A percentile compares a stretch with the other conserved stretches of the same genome.
These are phyloP conservation scores for Casuarina cunninghamiana DNA, from an alignment of 306 rosid genomes.

Conservation along the genomic window DNA sequence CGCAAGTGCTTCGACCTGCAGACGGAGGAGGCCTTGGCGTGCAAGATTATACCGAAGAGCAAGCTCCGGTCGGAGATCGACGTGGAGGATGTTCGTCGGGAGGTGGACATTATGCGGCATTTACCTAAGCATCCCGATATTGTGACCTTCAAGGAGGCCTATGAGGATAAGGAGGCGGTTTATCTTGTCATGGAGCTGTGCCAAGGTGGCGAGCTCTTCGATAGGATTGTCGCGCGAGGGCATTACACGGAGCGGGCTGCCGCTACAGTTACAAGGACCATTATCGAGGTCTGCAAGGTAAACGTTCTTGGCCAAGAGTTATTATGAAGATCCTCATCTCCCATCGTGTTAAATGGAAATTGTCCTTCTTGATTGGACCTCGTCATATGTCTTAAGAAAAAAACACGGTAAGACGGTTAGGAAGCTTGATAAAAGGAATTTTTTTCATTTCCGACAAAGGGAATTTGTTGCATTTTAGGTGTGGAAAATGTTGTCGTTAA, in stretches of 20 bases:
- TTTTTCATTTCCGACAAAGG: too few relatives aligned
- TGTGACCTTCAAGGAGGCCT: slow-evolving; percentile 75
- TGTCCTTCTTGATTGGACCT: background rate
- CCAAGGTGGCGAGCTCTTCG: slow-evolving; percentile 91
- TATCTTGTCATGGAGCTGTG: slow-evolving; percentile 93
- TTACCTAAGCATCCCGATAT: slow-evolving; percentile 80
- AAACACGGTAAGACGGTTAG: background rate
- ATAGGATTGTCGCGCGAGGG: slow-evolving; percentile 72
- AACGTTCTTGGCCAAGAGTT: too few relatives aligned
- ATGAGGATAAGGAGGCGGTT: slow-evolving; percentile 77
- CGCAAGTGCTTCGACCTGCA: slow-evolving; percentile 39
- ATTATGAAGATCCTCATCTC: background rate
- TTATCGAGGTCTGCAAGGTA: slow-evolving; percentile 88
- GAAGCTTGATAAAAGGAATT: too few relatives aligned
- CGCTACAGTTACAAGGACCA: slow-evolving; percentile 65
- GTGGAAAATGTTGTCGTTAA: too few relatives aligned
- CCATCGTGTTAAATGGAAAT: background rate
- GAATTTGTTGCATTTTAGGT: too few relatives aligned
- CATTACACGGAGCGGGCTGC: slow-evolving; percentile 95
- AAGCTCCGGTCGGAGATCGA: slow-evolving; percentile 81
- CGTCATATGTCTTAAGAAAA: background rate
- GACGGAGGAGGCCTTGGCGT: slow-evolving; percentile 53
- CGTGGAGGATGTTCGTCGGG: slow-evolving; percentile 77
- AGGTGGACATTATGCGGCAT: slow-evolving; percentile 80
- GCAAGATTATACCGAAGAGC: slow-evolving; percentile 77